Conservation (phyloP, 129 eudicot genomes). For the Escallonia herrerae region DNA sequence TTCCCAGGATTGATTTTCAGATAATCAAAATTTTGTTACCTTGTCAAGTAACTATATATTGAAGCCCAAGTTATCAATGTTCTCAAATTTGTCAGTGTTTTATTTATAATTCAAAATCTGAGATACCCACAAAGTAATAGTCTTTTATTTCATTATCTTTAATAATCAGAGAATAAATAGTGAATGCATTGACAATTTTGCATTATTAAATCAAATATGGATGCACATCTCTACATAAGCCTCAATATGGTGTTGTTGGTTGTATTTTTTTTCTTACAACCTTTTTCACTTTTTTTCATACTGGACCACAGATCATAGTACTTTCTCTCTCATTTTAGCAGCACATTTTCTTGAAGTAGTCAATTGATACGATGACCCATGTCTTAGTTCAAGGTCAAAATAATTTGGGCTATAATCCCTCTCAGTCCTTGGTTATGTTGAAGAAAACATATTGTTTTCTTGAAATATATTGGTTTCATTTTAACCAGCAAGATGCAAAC, state of each 20-base stretch:
- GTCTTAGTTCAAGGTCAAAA: neutral
- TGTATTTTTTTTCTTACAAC: no score
- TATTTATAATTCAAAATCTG: conserved; percentile 1
- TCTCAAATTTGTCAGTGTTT: neutral
- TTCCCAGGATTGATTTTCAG: no score
- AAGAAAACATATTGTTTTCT: neutral
- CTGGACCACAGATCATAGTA: no score
- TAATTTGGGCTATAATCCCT: neutral
- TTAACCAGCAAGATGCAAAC: conserved; percentile 1
- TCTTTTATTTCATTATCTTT: neutral
- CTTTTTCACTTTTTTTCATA: neutral
- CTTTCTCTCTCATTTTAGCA: no score
- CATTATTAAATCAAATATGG: neutral
- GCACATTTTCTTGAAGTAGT: neutral
- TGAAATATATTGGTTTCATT: neutral
- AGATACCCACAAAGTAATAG: neutral
- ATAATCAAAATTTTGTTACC: no score
- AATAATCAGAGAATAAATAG: neutral
- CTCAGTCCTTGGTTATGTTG: neutral
- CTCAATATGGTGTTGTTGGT: no score
- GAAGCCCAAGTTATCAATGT: no score
- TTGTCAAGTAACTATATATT: no score
- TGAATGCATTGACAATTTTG: neutral
- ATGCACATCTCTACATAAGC: no score
- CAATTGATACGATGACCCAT: neutral